These are phyloP conservation scores for Metschnikowia borealis DNA, from an alignment of 805 yeast genomes.

Conservation along the genomic window DNA sequence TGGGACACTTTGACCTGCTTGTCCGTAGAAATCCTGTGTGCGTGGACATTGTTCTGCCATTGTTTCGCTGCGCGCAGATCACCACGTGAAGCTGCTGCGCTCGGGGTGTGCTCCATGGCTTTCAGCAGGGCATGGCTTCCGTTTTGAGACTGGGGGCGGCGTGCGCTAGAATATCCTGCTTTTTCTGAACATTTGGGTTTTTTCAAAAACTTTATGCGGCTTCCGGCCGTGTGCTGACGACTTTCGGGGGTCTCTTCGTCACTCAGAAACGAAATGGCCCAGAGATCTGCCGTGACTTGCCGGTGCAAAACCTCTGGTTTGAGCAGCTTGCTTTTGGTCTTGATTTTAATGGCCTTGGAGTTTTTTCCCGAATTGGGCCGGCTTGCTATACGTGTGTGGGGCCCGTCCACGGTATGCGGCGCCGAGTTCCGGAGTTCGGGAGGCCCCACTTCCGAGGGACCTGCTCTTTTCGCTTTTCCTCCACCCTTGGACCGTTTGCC, in stretches of 20 bases:
- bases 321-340: background rate
- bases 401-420: no score
- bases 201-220: background rate
- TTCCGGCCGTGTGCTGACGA: background rate
- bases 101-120: no score
- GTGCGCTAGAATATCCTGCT: background rate
- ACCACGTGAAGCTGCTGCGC: background rate
- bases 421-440: no score
- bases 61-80: conserved; percentile 7
- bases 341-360: background rate
- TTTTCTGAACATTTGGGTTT: background rate
- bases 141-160: no score
- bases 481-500: no score
- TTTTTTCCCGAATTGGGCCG: background rate
- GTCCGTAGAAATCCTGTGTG: no score
- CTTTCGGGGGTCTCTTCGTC: conserved; percentile 19
- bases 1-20: background rate
- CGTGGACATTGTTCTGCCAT: background rate
- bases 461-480: no score
- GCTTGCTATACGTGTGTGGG: no score
- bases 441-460: no score
- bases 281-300: conserved; percentile 28
- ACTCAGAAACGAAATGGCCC: conserved; percentile 24
- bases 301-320: background rate
- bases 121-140: no score